phyloP scores from a whole-genome alignment of 257 asterid species.

The Nicotiana paniculata region DNA sequence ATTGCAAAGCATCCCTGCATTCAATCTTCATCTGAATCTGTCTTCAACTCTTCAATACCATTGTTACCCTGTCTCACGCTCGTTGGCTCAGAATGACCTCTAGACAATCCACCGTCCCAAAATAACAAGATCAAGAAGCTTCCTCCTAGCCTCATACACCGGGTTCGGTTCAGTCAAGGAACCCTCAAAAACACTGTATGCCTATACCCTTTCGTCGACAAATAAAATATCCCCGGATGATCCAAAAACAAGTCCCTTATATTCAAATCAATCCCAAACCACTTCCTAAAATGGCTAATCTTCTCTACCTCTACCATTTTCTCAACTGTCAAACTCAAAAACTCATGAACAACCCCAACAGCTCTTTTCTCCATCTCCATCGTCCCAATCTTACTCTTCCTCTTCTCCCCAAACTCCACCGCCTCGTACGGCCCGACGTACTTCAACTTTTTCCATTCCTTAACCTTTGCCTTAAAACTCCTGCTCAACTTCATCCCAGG shows the following conservation, averaged over 20 bases:
- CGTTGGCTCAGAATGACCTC: constrained; percentile 19
- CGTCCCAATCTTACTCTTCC: constrained; percentile 29
- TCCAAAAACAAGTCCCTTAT: constrained; percentile 78
- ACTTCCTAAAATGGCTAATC: constrained; percentile 85
- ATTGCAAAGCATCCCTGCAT: neutral
- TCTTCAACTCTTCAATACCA: constrained; percentile 20
- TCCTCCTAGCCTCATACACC: constrained; percentile 71
- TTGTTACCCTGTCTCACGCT: constrained; percentile 28
- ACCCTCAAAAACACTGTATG: constrained; percentile 78
- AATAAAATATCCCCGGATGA: constrained; percentile 82
- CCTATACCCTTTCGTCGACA: constrained; percentile 79
- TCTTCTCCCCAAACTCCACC: constrained; percentile 31
- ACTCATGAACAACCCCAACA: constrained; percentile 82
- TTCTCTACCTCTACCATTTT: constrained; percentile 94
- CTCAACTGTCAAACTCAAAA: constrained; percentile 90
- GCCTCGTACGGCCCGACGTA: constrained; percentile 71
- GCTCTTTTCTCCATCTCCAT: constrained; percentile 79
- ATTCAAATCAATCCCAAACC: constrained; percentile 81
- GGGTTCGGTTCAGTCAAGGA: constrained; percentile 72
- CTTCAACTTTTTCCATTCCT: constrained; percentile 71
- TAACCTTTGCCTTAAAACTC: constrained; percentile 56
- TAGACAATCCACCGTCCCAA: constrained; percentile 61
- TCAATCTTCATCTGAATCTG: constrained; percentile 12
- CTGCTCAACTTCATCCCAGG: constrained; percentile 80
- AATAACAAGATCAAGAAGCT: constrained; percentile 68